Percentiles rank a stretch among this genome's conserved stretches.
Evolutionary conservation across 106 monocot genomes (phyloP).

Genomic region (Phalaenopsis equestris): DNA sequence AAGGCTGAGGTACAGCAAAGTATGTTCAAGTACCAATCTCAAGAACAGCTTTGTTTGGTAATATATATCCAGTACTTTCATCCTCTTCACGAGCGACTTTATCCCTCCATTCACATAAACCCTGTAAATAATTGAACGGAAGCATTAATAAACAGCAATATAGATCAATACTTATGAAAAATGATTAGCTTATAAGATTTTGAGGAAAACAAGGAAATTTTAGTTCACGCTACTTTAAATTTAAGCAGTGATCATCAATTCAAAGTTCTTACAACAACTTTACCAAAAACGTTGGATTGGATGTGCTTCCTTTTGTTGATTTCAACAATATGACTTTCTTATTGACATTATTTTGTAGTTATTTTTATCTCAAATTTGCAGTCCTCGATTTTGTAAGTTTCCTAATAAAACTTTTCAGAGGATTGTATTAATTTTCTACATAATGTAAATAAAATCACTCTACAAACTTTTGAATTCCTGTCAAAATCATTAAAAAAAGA

Average conservation of each 20-base stretch:
- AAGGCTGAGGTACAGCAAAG: not conserved
- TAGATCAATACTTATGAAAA: not conserved
- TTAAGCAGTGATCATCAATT: not conserved
- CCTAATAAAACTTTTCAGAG: too few relatives aligned
- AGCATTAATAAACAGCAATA: not conserved
- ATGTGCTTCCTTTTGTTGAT: too few relatives aligned
- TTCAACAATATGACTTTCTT: too few relatives aligned
- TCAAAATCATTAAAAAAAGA: too few relatives aligned
- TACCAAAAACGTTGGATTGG: too few relatives aligned
- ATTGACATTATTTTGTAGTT: too few relatives aligned
- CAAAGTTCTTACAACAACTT: too few relatives aligned
- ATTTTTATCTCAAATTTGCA: too few relatives aligned
- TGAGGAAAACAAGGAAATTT: not conserved
- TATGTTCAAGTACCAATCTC: conserved; percentile 64
- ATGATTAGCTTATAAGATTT: not conserved
- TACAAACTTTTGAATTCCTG: too few relatives aligned
- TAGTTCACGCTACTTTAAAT: not conserved
- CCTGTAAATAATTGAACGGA: conserved; percentile 25
- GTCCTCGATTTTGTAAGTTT: too few relatives aligned
- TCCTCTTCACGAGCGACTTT: conserved; percentile 76
- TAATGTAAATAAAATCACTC: too few relatives aligned
- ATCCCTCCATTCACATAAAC: conserved; percentile 79
- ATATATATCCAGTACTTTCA: conserved; percentile 94
- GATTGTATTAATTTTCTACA: too few relatives aligned
- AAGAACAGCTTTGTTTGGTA: conserved; percentile 77